Base-by-base conservation (phyloP, 2,329 filamentous ascomycete species). In the Thielaviopsis punctulata region DNA sequence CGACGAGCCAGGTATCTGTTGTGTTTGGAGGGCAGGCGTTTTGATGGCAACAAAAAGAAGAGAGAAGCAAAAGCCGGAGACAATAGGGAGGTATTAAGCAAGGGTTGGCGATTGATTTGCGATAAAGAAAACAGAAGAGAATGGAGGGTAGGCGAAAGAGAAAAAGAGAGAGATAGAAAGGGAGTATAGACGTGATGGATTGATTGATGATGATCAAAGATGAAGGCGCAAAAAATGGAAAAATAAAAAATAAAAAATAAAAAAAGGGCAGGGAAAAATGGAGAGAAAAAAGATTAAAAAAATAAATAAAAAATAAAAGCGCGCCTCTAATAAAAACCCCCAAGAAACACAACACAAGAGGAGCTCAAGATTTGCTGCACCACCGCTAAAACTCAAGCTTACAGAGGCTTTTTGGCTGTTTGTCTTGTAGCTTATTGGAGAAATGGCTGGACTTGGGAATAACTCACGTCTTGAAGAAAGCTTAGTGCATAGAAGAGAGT, bases 151-250 rank as follows among this genome's bases (percentile, higher is more conserved):
- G n/a, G n/a, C n/a, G 27, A 56, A 48, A 33, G 52, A 19, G 43
- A 51, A 51, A 48, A 54, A 33, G 44, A 55, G 36, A 55, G 47
- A 36, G 46, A 30, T 30, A n/a, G n/a, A n/a, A n/a, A n/a, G n/a
- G n/a, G n/a, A n/a, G n/a, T n/a, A n/a, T n/a, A n/a, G n/a, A n/a
- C n/a, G n/a, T n/a, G n/a, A n/a, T n/a, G n/a, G n/a, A n/a, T n/a
- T n/a, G n/a, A 33, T 33, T 33, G 9, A 19, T 19, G 21, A 9
- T 44, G 41, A 19, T 19, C 10, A 44, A 23, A 19, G 41, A 44
- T 13, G n/a, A 24, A 25, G 8, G 3, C 30, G 9, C 30, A 12
- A 33, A 33, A 3, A 33, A 33, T 4, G 15, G 30, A 13, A 33
- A 33, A 33, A 27, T 19, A 8, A 21, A 45, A 13, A 23, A 23